Base-by-base conservation (phyloP, 1,139 yeast species). In the Yamadazyma atmosphaerica region DNA sequence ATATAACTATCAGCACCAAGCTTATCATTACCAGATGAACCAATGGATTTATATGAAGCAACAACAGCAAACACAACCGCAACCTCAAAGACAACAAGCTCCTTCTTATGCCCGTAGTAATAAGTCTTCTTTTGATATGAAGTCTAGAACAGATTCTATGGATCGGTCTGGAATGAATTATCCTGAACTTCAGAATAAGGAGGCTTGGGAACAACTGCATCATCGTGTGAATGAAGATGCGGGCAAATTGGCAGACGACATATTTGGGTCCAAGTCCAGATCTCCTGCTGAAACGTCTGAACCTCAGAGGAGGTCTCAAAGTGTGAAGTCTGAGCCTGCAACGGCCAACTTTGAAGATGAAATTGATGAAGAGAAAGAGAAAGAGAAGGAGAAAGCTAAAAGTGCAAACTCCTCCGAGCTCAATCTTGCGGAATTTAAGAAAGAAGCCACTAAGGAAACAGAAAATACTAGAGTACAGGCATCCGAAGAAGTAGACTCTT, bases 231-330 rank as follows among this genome's bases (percentile, higher is more conserved):
- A 56, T 31, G 49, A 44, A 28, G 56, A 61, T 37, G 70, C 76
- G 1, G 72, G 62, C 40, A 61, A 56, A 39, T 54, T 72, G 36
- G 75, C 62, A 0, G 74, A 71, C 42, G 75, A 68, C 45, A 69
- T 72, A 7, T 71, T 70, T 46, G 51, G 44, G 13, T 47, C 50
- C 1, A 47, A 47, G 29, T 43, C 52, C 2, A 40, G 47, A 28
- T 42, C 52, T 1, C 49, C 53, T 7, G 26, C 28, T 22, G 49
- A 46, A 8, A 32, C 10, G n/a, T 4, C 19, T 12, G 19, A 14
- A 12, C 34, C 34, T 12, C 53, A 47, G 22, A 45, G 42, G 34
- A 42, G 47, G 1, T 34, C 49, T 17, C 52, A 52, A 31, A 51
- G 53, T 34, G 37, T 44, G 4, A 48, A 44, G 21, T 43, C 50